Percentiles rank a stretch among this genome's conserved stretches.
phyloP scores from a whole-genome alignment of 495 filamentous ascomycete species.

The Mycothermus thermophilus region DNA sequence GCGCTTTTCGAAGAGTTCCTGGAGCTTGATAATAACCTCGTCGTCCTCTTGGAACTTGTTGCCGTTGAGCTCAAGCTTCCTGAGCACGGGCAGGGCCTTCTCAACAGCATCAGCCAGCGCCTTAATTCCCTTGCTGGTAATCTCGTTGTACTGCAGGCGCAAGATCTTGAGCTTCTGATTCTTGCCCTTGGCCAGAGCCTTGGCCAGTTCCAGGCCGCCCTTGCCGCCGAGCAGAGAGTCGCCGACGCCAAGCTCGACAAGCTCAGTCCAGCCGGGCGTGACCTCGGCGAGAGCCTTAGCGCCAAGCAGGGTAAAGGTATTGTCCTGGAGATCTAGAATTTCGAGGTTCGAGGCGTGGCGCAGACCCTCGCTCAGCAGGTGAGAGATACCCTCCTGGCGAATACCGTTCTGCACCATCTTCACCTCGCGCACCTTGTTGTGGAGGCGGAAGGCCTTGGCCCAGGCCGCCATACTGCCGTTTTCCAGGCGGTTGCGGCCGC shows the following conservation, averaged over 20 bases:
- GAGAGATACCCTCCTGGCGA: constrained; percentile 75
- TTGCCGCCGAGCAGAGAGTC: constrained; percentile 76
- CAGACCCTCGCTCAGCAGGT: constrained; percentile 64
- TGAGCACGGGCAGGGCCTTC: constrained; percentile 52
- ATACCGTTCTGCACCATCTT: constrained; percentile 99
- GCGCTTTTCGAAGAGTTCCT: constrained; percentile 39
- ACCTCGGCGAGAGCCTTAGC: constrained; percentile 66
- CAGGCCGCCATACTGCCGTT: constrained; percentile 92
- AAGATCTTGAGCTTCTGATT: constrained; percentile 68
- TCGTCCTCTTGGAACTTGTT: constrained; percentile 91
- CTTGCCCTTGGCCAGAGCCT: constrained; percentile 56
- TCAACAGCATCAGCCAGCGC: constrained; percentile 50
- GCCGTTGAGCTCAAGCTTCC: constrained; percentile 84
- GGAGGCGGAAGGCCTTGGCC: constrained; percentile 71
- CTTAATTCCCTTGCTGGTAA: constrained; percentile 58
- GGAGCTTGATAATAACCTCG: constrained; percentile 36
- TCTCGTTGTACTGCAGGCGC: constrained; percentile 88
- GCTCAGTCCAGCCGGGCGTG: constrained; percentile 54
- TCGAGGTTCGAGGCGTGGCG: constrained; percentile 47
- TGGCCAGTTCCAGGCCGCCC: constrained; percentile 58
- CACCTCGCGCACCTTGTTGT: constrained; percentile 64
- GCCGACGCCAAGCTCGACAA: constrained; percentile 75
- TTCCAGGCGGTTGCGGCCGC: constrained; percentile 88
- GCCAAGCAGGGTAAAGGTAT: constrained; percentile 79
- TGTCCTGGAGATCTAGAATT: constrained; percentile 86